These are phyloP conservation scores for Orbilia brochopaga DNA, from an alignment of 2,329 filamentous ascomycete genomes.

Conservation along the genomic window DNA sequence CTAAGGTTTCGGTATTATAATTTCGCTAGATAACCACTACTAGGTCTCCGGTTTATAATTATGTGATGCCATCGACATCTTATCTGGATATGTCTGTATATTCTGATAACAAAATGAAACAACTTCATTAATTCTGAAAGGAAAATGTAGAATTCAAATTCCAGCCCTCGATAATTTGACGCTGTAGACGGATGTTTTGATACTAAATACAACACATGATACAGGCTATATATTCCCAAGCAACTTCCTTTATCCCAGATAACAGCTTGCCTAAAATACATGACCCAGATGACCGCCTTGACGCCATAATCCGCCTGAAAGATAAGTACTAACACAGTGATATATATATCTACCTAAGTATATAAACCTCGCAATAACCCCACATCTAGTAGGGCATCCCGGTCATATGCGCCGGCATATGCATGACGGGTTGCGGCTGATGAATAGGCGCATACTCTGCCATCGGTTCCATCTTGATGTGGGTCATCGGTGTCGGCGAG, in stretches of 20 bases:
- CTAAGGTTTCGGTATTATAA: no score
- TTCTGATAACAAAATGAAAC: no score
- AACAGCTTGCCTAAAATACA: neutral
- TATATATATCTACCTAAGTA: no score
- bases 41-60: no score
- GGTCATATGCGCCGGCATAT: constrained; percentile 13
- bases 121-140: no score
- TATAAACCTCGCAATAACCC: constrained; percentile 23
- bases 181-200: neutral
- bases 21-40: no score
- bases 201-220: constrained; percentile 19
- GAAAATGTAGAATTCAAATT: no score
- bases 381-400: constrained; percentile 31
- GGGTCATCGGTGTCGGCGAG: constrained; percentile 17
- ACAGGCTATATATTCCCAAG: neutral
- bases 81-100: no score
- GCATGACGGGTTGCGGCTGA: constrained; percentile 12
- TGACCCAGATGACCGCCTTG: no score
- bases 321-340: neutral
- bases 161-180: no score
- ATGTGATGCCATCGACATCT: no score
- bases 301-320: neutral
- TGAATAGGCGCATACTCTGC: constrained; percentile 26
- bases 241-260: neutral
- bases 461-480: constrained; percentile 37